Base-by-base conservation (phyloP, 495 filamentous ascomycete species). In the Endocarpon pusillum region DNA sequence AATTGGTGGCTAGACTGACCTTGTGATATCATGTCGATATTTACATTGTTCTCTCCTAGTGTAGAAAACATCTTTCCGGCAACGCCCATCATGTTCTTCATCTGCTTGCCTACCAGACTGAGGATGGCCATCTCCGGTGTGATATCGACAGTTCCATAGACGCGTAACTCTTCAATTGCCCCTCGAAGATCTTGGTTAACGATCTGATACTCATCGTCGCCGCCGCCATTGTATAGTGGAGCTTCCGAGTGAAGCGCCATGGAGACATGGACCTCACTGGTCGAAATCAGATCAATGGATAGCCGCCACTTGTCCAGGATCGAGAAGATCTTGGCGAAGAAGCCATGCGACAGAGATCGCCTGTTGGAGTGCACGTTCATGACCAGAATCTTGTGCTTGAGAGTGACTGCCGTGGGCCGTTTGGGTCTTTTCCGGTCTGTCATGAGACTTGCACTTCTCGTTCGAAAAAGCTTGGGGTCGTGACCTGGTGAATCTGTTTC, bases 1-100 rank as follows among this genome's bases (percentile, higher is more conserved):
- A n/a, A n/a, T n/a, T n/a, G n/a, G n/a, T n/a, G 19, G 16, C 19
- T 30, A 37, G 32, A 55, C 67, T 52, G 62, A 87, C 84, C 84
- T 67, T 93, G 86, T 16, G 80, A 87, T 37, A 94, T 94, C 86
- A 94, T 93, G 57, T 94, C 86, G 44, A 93, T 84, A 53, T 94
- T 94, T 38, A 94, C 71, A 42, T 74, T 73, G 49, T 81, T 69
- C 42, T 92, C 80, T 18, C 86, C 89, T 17, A 97, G 62, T 3
- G 84, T 85, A 12, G 76, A 73, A 51, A 92, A 92, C 77, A 92
- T 91, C 33, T 66, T 69, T 6, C 89, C 89, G 2, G 80, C 80
- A 41, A 94, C 78, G 22, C 89, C 89, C 28, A 83, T 61, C 75
- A 93, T 86, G 43, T 84, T 82, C 61, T 89, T 91, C 79, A 97